phyloP scores from a whole-genome alignment of 2,329 filamentous ascomycete genomes.

The Proliferodiscus dingleyae region DNA sequence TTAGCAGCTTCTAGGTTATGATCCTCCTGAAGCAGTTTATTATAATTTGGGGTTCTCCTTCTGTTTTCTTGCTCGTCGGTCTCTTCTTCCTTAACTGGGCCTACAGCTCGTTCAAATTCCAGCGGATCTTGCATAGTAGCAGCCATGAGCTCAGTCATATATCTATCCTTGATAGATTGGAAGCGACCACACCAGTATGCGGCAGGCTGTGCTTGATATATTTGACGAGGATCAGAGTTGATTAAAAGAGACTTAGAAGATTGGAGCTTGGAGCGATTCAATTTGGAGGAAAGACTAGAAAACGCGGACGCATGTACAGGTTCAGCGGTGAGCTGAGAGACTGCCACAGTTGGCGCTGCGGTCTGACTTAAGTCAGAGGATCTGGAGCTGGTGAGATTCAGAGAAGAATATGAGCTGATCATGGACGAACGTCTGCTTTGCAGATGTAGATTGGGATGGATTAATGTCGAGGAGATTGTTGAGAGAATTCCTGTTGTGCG shows the following conservation, averaged over 20 bases:
- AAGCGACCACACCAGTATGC: neutral
- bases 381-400: neutral
- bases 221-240: neutral
- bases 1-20: neutral
- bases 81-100: neutral
- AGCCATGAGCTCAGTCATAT: neutral
- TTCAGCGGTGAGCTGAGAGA: neutral
- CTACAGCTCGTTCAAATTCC: neutral
- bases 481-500: constrained; percentile 42
- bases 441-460: constrained; percentile 27
- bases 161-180: neutral
- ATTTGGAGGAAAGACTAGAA: neutral
- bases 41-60: neutral
- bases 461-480: constrained; percentile 42
- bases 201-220: neutral
- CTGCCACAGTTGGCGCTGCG: neutral
- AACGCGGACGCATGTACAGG: neutral
- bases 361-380: neutral
- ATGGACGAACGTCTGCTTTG: neutral
- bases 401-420: neutral
- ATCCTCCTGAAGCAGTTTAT: neutral
- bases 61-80: neutral
- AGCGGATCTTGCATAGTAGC: neutral
- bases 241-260: neutral
- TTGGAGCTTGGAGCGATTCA: neutral